A percentile compares a stretch with the other conserved stretches of the same genome.
phyloP scores from a whole-genome alignment of 164 flowering plant species.

The Cinnamomum chago region DNA sequence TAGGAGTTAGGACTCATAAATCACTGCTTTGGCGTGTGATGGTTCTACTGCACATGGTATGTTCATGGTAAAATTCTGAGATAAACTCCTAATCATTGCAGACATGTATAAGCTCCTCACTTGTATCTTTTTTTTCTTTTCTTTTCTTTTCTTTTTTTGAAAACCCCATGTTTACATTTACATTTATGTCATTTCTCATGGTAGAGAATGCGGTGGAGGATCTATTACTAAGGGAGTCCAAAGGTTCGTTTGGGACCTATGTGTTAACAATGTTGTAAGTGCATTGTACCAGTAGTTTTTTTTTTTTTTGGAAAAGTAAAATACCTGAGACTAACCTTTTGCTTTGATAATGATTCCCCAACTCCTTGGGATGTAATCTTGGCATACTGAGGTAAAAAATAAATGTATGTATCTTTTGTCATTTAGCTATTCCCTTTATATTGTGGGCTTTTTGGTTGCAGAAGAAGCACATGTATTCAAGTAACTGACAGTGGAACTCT shows the following conservation, averaged over 20 bases:
- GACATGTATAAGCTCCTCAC: not conserved
- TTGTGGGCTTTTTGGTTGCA: not conserved
- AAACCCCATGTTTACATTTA: not conserved
- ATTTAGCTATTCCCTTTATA: no score
- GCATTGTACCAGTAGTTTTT: not conserved
- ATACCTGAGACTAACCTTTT: not conserved
- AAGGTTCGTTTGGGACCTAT: constrained; percentile 58
- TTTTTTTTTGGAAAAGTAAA: not conserved
- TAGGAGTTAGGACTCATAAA: no score
- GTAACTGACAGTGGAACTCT: not conserved
- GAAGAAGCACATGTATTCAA: not conserved
- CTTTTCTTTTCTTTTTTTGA: not conserved
- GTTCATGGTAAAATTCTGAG: no score
- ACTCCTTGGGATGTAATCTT: not conserved
- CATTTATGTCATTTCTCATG: not conserved
- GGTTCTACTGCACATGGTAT: no score
- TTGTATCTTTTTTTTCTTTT: not conserved
- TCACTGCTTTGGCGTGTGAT: no score
- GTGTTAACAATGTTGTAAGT: constrained; percentile 50
- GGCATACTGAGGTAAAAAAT: not conserved
- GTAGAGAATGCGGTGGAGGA: constrained; percentile 65
- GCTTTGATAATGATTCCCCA: not conserved
- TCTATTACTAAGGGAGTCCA: constrained; percentile 57
- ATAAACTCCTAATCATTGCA: not conserved
- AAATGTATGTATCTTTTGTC: no score